A percentile compares a stretch with the other conserved stretches of the same genome.
Conservation (phyloP, 495 filamentous ascomycete species). For the Penicillium pulvis region DNA sequence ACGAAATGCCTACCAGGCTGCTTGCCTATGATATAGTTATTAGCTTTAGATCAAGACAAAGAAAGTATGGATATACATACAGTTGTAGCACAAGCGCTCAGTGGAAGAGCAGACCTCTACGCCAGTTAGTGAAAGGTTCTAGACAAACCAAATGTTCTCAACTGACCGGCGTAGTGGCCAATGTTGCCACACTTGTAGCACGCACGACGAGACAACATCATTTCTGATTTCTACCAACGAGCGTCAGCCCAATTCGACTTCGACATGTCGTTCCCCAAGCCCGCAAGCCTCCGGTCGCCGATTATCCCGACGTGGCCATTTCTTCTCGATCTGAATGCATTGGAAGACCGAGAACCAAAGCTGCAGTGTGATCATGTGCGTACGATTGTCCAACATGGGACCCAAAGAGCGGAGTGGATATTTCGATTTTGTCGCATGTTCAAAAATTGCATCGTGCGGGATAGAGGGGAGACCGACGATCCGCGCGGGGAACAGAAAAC, state of each 20-base stretch:
- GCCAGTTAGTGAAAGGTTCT: slow-evolving; percentile 16
- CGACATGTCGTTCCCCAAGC: neutral
- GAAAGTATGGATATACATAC: slow-evolving; percentile 52
- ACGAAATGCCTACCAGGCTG: slow-evolving; percentile 67
- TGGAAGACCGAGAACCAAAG: neutral
- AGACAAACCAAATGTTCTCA: neutral
- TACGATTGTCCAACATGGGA: neutral
- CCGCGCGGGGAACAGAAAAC: slow-evolving; percentile 12
- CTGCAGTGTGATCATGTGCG: neutral
- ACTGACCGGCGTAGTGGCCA: slow-evolving; percentile 89
- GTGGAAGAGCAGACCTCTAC: slow-evolving; percentile 93
- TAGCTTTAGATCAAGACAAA: slow-evolving; percentile 24
- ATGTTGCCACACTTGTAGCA: slow-evolving; percentile 99
- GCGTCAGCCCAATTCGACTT: neutral
- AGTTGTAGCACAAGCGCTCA: slow-evolving; percentile 99
- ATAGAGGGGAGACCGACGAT: slow-evolving; percentile 18
- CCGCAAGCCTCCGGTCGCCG: neutral
- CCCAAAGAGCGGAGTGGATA: neutral
- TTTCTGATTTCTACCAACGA: slow-evolving; percentile 54
- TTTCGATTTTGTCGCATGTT: neutral
- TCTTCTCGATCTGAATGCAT: neutral
- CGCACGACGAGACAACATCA: slow-evolving; percentile 93
- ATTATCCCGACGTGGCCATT: neutral
- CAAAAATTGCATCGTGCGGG: slow-evolving; percentile 12
- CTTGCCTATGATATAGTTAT: slow-evolving; percentile 61